phyloP scores from a whole-genome alignment of 495 filamentous ascomycete genomes.

The Halenospora varia region DNA sequence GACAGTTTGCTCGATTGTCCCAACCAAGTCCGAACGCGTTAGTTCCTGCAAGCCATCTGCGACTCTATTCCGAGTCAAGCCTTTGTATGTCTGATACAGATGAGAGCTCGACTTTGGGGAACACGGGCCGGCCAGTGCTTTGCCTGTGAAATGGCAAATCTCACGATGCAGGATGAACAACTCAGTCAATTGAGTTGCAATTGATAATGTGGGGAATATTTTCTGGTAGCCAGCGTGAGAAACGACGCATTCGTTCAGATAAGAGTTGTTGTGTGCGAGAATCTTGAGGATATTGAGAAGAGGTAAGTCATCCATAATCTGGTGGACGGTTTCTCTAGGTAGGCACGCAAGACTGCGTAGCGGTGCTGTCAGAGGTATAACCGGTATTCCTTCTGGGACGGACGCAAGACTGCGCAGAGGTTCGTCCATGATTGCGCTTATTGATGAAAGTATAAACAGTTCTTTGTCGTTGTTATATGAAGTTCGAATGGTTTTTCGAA shows the following conservation, averaged over 20 bases:
- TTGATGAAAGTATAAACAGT: background rate
- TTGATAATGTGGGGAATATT: background rate
- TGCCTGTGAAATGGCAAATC: background rate
- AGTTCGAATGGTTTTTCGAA: background rate
- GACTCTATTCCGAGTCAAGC: background rate
- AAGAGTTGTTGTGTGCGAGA: constrained; percentile 1
- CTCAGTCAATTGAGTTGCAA: background rate
- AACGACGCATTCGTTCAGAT: background rate
- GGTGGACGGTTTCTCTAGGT: constrained; percentile 8
- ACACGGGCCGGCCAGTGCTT: background rate
- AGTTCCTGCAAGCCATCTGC: background rate
- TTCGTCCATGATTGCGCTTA: too few relatives aligned
- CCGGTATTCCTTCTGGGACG: background rate
- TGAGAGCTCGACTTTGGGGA: background rate
- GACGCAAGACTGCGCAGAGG: too few relatives aligned
- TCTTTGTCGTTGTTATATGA: background rate
- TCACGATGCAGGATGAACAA: constrained; percentile 9
- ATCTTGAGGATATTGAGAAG: constrained; percentile 7
- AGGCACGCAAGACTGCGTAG: background rate
- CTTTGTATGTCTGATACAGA: background rate
- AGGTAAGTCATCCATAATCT: constrained; percentile 6
- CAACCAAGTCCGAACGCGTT: too few relatives aligned
- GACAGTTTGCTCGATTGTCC: too few relatives aligned
- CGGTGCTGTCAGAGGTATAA: background rate
- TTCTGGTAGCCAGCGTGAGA: background rate